A percentile compares a stretch with the other conserved stretches of the same genome.
Evolutionary conservation across 257 asterid species (phyloP).

Genomic region (Jaltomata sinuosa): DNA sequence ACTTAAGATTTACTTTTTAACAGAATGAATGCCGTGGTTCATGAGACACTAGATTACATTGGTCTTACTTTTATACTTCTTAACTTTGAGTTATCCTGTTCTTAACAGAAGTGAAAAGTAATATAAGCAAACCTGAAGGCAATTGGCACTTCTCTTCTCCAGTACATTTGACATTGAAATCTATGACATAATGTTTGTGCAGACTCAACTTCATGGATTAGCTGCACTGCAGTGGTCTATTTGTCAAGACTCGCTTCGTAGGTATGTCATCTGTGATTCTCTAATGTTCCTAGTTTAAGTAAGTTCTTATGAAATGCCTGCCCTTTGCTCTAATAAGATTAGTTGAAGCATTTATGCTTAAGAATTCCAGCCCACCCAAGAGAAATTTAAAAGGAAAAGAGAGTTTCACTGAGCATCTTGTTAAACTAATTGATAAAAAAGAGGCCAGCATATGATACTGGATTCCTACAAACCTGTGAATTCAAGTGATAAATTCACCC

Average conservation of each 20-base stretch:
- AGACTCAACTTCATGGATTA: slow-evolving; percentile 82
- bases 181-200: slow-evolving; percentile 8
- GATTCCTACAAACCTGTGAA: neutral
- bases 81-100: neutral
- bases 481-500: neutral
- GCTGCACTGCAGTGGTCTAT: slow-evolving; percentile 98
- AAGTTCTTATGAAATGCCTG: neutral
- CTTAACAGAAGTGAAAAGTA: neutral
- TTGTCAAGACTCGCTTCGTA: slow-evolving; percentile 75
- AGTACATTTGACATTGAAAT: neutral
- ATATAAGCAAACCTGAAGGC: neutral
- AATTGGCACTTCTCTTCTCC: neutral
- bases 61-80: neutral
- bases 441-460: neutral
- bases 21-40: neutral
- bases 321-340: neutral
- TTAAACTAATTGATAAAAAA: neutral
- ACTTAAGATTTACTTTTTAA: neutral
- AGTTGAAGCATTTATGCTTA: neutral
- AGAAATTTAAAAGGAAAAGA: neutral
- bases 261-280: slow-evolving; percentile 23
- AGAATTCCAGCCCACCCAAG: neutral
- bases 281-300: neutral
- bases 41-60: neutral
- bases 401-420: neutral